Conservation (phyloP, 371 early-diverging fungal species). For the Mucor plumbeus region DNA sequence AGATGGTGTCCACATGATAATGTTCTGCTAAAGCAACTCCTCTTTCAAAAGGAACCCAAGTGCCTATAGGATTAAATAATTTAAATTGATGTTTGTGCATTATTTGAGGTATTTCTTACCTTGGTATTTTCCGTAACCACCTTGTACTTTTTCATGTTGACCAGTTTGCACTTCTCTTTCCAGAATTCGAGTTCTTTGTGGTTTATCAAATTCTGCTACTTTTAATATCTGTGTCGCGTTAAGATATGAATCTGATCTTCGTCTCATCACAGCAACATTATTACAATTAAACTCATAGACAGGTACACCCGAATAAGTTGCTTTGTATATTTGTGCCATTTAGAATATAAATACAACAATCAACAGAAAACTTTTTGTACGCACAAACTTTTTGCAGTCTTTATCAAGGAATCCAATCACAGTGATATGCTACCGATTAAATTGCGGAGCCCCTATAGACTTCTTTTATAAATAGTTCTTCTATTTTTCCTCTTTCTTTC, state of each 20-base stretch:
- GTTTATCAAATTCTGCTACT: slow-evolving; percentile 92
- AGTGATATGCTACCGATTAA: background rate
- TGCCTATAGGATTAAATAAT: slow-evolving; percentile 31
- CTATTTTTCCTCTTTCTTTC: background rate
- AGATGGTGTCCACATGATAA: slow-evolving; percentile 38
- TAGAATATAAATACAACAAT: background rate
- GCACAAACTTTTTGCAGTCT: background rate
- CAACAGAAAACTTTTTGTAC: slow-evolving; percentile 6
- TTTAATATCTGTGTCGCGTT: slow-evolving; percentile 96
- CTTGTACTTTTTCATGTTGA: slow-evolving; percentile 91
- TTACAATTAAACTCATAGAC: slow-evolving; percentile 89
- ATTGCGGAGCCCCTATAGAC: background rate
- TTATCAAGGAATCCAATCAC: background rate
- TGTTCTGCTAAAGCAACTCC: slow-evolving; percentile 69
- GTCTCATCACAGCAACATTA: slow-evolving; percentile 88
- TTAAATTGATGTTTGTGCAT: no score
- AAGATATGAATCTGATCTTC: slow-evolving; percentile 82
- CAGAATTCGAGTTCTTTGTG: slow-evolving; percentile 84
- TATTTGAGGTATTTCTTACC: slow-evolving; percentile 56
- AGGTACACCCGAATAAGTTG: slow-evolving; percentile 90
- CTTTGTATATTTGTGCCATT: slow-evolving; percentile 53
- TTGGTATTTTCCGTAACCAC: slow-evolving; percentile 96
- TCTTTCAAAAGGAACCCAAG: slow-evolving; percentile 79
- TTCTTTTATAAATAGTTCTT: background rate
- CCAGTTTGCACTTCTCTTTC: slow-evolving; percentile 85